phyloP scores from a whole-genome alignment of 2,329 filamentous ascomycete species.

The Trichoderma oligosporum region DNA sequence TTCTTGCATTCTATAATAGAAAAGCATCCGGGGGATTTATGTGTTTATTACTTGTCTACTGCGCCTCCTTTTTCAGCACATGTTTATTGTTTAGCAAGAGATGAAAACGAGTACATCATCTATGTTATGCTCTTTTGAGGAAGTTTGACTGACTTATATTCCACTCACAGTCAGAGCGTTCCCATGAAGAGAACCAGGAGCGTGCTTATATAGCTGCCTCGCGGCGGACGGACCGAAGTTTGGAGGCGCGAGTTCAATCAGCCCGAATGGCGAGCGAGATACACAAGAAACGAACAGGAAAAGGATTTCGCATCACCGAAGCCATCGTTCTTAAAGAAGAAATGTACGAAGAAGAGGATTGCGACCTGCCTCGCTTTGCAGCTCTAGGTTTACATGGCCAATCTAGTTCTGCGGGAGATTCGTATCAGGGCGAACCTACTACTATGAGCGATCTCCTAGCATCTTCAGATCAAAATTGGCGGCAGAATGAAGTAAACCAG shows the following conservation, averaged over 20 bases:
- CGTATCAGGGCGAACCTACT: background rate
- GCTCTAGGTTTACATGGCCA: conserved; percentile 27
- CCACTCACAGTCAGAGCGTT: conserved; percentile 60
- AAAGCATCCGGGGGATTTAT: no score
- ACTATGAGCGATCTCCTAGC: background rate
- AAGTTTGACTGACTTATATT: no score
- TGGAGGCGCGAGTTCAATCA: conserved; percentile 85
- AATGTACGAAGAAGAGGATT: conserved; percentile 95
- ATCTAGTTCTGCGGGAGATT: conserved; percentile 62
- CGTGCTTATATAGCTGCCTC: conserved; percentile 91
- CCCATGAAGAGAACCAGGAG: conserved; percentile 79
- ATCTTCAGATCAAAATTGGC: background rate
- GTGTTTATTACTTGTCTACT: no score
- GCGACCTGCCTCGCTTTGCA: conserved; percentile 61
- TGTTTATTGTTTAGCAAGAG: no score
- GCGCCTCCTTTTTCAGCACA: no score
- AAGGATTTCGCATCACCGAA: conserved; percentile 74
- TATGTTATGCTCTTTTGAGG: background rate
- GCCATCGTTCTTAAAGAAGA: conserved; percentile 85
- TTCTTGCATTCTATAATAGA: no score
- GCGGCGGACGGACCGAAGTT: conserved; percentile 75
- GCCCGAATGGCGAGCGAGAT: conserved; percentile 85
- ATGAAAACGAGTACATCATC: no score
- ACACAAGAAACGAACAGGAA: conserved; percentile 82
- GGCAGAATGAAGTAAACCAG: background rate